Evolutionary conservation across 176 grass and related monocot species (phyloP).

Genomic region (Musa schizocarpa): DNA sequence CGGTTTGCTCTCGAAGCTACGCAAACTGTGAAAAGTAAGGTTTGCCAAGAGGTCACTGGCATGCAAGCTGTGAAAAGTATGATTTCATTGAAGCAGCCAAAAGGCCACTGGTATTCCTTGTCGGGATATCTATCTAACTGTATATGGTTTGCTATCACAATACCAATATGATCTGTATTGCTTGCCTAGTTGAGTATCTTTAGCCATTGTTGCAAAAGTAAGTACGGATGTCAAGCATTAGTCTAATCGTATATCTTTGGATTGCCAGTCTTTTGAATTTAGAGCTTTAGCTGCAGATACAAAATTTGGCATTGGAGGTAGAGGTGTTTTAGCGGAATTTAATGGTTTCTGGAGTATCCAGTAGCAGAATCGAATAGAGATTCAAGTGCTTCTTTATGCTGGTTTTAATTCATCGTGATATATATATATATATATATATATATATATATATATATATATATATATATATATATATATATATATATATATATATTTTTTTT

Average conservation of each 20-base stretch:
- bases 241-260: neutral
- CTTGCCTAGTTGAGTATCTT: neutral
- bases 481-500: too few relatives aligned
- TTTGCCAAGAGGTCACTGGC: too few relatives aligned
- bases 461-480: too few relatives aligned
- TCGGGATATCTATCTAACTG: neutral
- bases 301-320: neutral
- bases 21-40: neutral
- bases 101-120: neutral
- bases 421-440: too few relatives aligned
- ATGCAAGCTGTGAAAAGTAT: neutral
- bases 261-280: neutral
- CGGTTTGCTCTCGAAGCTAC: neutral
- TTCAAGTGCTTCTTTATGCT: too few relatives aligned
- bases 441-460: too few relatives aligned
- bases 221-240: neutral
- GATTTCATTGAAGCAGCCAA: neutral
- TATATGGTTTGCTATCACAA: neutral
- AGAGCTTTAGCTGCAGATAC: neutral
- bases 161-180: too few relatives aligned
- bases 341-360: too few relatives aligned
- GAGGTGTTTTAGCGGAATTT: too few relatives aligned
- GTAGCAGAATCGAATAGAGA: too few relatives aligned
- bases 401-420: too few relatives aligned
- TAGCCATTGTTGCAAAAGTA: neutral